Evolutionary conservation across 139 green algal species (phyloP).

Genomic region (Penium margaritaceum): DNA sequence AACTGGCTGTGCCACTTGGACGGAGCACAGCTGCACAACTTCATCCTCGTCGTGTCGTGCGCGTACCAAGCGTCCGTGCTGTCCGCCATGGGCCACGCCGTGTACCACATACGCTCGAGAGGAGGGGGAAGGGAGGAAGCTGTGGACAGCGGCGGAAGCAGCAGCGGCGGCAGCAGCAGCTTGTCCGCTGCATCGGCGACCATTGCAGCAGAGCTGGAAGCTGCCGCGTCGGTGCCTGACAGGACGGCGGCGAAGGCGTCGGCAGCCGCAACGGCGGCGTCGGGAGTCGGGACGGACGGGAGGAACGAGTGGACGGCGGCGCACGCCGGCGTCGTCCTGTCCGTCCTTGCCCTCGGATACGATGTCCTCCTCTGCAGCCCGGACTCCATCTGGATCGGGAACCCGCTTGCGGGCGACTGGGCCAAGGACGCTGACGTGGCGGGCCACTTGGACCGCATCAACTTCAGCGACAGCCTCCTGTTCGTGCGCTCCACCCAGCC

Average conservation of each 20-base stretch:
- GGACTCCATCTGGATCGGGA: slow-evolving; percentile 12
- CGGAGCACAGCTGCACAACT: slow-evolving; percentile 6
- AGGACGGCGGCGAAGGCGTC: not conserved
- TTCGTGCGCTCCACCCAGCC: not conserved
- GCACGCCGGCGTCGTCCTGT: slow-evolving; percentile 1
- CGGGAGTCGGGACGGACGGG: not conserved
- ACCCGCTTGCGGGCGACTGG: not conserved
- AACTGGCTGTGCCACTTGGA: slow-evolving; percentile 35
- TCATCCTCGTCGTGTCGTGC: slow-evolving; percentile 17
- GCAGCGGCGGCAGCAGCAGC: no score
- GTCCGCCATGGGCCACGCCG: not conserved
- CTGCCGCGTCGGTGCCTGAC: no score
- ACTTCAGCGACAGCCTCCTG: slow-evolving; percentile 17
- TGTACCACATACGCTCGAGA: not conserved
- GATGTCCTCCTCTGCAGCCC: slow-evolving; percentile 11
- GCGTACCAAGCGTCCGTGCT: not conserved
- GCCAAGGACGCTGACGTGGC: not conserved
- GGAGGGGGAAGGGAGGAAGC: no score
- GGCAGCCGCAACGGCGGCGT: not conserved
- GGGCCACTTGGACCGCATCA: slow-evolving; percentile 1
- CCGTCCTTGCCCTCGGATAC: slow-evolving; percentile 19
- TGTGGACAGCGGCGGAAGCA: no score
- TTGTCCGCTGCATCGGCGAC: not conserved
- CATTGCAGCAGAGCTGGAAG: not conserved
- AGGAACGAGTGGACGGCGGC: not conserved